phyloP scores from a whole-genome alignment of 768 basidiomycete genomes.

The Dentipellis fragilis region DNA sequence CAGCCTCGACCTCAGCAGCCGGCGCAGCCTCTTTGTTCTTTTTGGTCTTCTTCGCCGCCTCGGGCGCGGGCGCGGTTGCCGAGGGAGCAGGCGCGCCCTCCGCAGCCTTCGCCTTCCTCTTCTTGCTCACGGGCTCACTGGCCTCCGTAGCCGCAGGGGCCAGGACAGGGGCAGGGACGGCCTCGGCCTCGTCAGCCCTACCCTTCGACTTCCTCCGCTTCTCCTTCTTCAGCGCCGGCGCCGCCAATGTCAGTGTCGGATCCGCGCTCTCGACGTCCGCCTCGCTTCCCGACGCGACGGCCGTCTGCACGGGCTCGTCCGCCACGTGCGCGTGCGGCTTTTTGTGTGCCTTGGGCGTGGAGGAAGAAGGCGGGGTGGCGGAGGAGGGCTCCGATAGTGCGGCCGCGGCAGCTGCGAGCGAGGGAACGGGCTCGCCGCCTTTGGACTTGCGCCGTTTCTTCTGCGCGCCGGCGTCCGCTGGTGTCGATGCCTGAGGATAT shows the following conservation, averaged over 20 bases:
- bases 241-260: neutral
- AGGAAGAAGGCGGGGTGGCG: neutral
- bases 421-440: neutral
- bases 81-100: neutral
- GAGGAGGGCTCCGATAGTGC: neutral
- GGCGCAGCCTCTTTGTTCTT: too few species aligned
- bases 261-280: constrained; percentile 5
- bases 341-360: neutral
- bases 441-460: neutral
- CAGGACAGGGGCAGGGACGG: neutral
- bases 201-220: constrained; percentile 5
- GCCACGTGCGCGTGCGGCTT: neutral
- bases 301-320: neutral
- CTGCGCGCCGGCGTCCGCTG: neutral
- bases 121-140: neutral
- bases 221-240: neutral
- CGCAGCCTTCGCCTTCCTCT: neutral
- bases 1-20: too few species aligned
- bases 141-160: neutral
- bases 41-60: too few species aligned
- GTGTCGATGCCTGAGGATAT: neutral
- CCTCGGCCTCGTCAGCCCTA: neutral
- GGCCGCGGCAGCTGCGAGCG: neutral
- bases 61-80: neutral
- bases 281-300: constrained; percentile 3